These are phyloP conservation scores for Chaetomium olivaceum DNA, from an alignment of 2,329 filamentous ascomycete genomes.

Conservation along the genomic window DNA sequence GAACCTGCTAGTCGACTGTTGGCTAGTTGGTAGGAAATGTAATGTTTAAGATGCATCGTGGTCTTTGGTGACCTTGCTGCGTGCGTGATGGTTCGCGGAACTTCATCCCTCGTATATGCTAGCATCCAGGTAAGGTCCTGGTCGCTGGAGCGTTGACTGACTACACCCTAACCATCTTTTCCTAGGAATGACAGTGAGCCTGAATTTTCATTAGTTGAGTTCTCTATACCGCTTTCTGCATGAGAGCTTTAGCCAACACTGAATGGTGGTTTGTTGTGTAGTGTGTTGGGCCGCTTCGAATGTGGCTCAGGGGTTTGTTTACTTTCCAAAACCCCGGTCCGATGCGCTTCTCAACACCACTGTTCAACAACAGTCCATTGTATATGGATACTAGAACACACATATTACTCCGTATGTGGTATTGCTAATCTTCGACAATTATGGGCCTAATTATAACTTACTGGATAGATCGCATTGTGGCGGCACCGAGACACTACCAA, in stretches of 20 bases:
- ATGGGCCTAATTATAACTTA: background rate
- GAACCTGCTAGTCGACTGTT: background rate
- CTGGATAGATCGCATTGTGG: background rate
- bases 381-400: background rate
- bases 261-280: background rate
- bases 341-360: background rate
- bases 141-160: too few relatives aligned
- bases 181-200: too few relatives aligned
- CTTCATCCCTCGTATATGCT: too few relatives aligned
- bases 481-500: background rate
- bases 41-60: background rate
- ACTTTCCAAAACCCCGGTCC: background rate
- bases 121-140: background rate
- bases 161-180: too few relatives aligned
- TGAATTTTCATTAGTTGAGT: too few relatives aligned
- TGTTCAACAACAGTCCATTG: background rate
- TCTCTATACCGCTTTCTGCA: too few relatives aligned
- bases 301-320: constrained; percentile 16
- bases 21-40: background rate
- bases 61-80: background rate
- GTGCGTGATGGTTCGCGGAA: background rate
- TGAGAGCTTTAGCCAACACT: too few relatives aligned
- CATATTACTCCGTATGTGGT: too few relatives aligned
- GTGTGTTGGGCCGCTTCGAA: background rate
- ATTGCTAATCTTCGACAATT: background rate